Base-by-base conservation (phyloP, 2,329 filamentous ascomycete species). In the Phyllosticta paracitricarpa region DNA sequence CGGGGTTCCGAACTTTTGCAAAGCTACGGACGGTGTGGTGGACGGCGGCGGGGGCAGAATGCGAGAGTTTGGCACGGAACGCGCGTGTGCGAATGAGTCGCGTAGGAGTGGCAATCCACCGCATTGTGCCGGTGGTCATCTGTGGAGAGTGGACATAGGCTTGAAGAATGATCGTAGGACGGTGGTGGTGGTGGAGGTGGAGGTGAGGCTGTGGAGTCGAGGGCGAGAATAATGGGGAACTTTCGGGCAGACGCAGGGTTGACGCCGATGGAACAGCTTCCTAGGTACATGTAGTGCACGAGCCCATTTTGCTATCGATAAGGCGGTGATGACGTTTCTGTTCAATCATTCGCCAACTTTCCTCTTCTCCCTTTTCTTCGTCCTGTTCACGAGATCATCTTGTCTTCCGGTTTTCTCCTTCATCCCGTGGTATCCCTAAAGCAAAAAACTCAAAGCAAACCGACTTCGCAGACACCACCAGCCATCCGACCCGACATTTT, bases 71-170 rank as follows among this genome's bases (percentile, higher is more conserved):
- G 61, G n/a, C 26, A 51, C 26, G 28, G 40, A 26, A 19, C 53
- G 54, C 55, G 51, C 53, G 54, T 52, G 48, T 57, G 61, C 64
- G 65, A 63, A 56, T 66, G 63, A 54, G 70, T 63, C 63, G 61
- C 68, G 73, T 62, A 69, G 65, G 65, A 73, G 72, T 70, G 70
- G 72, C 66, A 71, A 75, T 67, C 73, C 74, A 74, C 71, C 77
- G 76, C 76, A 78, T 78, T 70, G 75, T 73, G 72, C 75, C 70
- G 69, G 68, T 71, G 71, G 73, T 76, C 73, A 75, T 75, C 66
- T 70, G 69, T 69, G 69, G 57, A 63, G 54, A 28, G 57, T 26
- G 55, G 30, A 58, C 60, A 62, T 62, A 54, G 48, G 57, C 26
- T 19, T 22, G 19, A 17, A 35, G 12, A 28, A 26, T 17, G 24